phyloP scores from a whole-genome alignment of 1,139 yeast genomes.

The Petasospora rhodanensis region DNA sequence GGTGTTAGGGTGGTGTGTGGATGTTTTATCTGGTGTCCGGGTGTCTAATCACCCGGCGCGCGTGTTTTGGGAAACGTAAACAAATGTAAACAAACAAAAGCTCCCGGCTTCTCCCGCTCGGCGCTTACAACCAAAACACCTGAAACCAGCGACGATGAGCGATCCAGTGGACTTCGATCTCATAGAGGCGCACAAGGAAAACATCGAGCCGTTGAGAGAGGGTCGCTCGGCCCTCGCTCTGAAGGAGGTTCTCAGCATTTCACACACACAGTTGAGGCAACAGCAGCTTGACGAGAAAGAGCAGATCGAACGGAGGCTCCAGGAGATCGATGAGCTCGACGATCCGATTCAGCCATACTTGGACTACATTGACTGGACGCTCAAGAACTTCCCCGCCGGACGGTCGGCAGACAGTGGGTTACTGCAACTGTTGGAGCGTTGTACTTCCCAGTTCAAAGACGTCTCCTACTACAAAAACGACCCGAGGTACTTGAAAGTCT shows the following conservation, averaged over 20 bases:
- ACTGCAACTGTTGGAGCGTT: conserved; percentile 60
- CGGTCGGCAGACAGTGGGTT: conserved; percentile 63
- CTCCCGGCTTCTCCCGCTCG: too few relatives aligned
- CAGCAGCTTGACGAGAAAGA: conserved; percentile 34
- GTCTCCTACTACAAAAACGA: conserved; percentile 70
- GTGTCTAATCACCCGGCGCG: neutral
- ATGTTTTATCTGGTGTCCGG: conserved; percentile 1
- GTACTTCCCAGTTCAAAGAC: conserved; percentile 68
- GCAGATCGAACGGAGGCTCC: conserved; percentile 41
- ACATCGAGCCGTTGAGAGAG: conserved; percentile 61
- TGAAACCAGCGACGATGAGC: conserved; percentile 1
- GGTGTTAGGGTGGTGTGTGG: neutral
- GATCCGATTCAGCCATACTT: conserved; percentile 77
- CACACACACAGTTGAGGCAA: conserved; percentile 29
- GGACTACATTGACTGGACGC: conserved; percentile 72
- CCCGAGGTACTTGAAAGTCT: conserved; percentile 69
- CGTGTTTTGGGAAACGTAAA: neutral
- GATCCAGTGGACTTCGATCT: conserved; percentile 39
- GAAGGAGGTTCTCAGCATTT: conserved; percentile 39
- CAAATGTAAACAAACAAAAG: conserved; percentile 9
- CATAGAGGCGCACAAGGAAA: conserved; percentile 75
- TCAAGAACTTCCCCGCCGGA: conserved; percentile 64
- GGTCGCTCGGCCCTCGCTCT: conserved; percentile 70
- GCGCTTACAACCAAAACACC: too few relatives aligned
- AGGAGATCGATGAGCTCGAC: conserved; percentile 55